Conservation (phyloP, 441 rosid species). For the Syzygium malaccense region DNA sequence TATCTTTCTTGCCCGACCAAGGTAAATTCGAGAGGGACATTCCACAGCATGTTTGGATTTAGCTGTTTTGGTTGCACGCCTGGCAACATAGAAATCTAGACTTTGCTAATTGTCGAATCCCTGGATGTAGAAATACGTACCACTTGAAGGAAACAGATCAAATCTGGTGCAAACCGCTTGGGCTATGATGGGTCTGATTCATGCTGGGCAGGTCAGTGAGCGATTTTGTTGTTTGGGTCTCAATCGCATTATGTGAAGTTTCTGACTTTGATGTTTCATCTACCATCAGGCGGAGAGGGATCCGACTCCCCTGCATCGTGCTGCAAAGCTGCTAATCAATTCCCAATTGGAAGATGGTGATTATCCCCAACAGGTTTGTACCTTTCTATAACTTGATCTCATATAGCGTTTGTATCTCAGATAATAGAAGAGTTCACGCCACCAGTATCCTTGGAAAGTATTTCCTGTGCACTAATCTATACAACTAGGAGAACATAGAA, state of each 20-base stretch:
- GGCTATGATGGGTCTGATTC: constrained; percentile 66
- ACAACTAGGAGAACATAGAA: not conserved
- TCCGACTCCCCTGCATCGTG: constrained; percentile 53
- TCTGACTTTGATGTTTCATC: not conserved
- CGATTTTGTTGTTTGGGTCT: not conserved
- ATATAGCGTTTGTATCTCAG: not conserved
- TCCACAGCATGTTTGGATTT: not conserved
- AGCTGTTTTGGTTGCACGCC: not conserved
- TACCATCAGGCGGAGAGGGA: constrained; percentile 45
- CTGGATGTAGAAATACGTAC: constrained; percentile 34
- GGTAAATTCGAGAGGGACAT: constrained; percentile 17
- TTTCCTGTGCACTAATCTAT: not conserved
- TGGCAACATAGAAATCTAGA: not conserved
- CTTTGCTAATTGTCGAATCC: not conserved
- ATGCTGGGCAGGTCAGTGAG: constrained; percentile 43
- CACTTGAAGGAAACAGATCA: constrained; percentile 48
- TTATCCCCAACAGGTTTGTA: constrained; percentile 57
- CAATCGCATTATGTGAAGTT: not conserved
- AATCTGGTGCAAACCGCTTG: constrained; percentile 65
- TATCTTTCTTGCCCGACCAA: constrained; percentile 52
- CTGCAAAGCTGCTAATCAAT: constrained; percentile 55
- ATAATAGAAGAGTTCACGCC: not conserved
- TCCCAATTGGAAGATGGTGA: constrained; percentile 55
- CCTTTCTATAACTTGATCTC: not conserved
- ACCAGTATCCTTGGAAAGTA: not conserved